Evolutionary conservation across 1,139 yeast genomes (phyloP), one percentile per base, ranked within the genome.

Genomic region (Wickerhamomyces sp.): DNA sequence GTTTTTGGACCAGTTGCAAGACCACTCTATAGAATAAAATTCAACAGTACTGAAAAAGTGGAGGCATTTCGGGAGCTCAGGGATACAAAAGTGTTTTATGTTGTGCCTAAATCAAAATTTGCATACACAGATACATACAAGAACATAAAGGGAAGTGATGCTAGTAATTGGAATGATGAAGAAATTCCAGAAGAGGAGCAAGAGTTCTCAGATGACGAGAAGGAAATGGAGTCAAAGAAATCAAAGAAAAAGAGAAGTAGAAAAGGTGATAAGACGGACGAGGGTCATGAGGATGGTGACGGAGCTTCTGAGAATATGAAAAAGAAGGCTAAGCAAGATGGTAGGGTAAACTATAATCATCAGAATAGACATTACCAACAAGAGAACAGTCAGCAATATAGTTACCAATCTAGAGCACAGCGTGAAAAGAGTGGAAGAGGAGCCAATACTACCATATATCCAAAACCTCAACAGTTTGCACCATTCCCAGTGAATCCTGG

Each of bases 171-270:
- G 61, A 87, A 89, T 61, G 99, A 93, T 64, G 99, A 93, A 67
- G 99, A 93, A 58, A 66, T 91, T 27, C 91, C 96, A 0, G 88
- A 81, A 55, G 95, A 86, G 36, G 98, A 93, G 61, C 96, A 89
- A 62, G 98, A 93, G 58, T 93, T 84, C 44, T 88, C 96, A 0
- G 98, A 93, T 60, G 98, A 93, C 65, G 97, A 91, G 62, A 76
- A 76, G 55, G 98, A 91, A 49, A 66, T 68, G 46, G 63, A 57
- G 41, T 62, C 53, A 43, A 70, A 69, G 49, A 66, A 65, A 49
- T 60, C 61, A 42, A 80, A 79, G 58, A 87, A 81, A 66, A 82
- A 78, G 60, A 77, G 72, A 55, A 74, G 70, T 54, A 71, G 69
- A 46, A 67, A 69, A 46, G 72, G 69, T 48, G 69, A 64, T 43